A percentile compares a stretch with the other conserved stretches of the same genome.
Conservation (phyloP, 1,284 basidiomycete genomes). For the Puccinia brachypodii region DNA sequence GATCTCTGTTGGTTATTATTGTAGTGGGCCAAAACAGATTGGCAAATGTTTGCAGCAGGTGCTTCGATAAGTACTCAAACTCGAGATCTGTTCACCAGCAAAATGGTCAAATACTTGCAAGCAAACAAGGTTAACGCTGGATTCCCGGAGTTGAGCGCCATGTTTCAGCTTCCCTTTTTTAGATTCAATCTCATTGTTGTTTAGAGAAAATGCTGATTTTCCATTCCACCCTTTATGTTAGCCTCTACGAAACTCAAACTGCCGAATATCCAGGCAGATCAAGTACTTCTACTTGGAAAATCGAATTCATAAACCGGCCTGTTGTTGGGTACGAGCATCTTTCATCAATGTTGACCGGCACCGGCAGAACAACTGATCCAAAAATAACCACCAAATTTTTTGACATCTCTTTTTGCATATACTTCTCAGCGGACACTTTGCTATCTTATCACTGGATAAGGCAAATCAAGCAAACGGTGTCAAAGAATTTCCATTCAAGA, state of each 20-base stretch:
- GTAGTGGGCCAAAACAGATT: conserved; percentile 54
- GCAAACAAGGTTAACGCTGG: conserved; percentile 56
- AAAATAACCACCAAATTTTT: no score
- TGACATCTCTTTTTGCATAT: no score
- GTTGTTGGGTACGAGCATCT: conserved; percentile 53
- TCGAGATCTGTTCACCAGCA: conserved; percentile 55
- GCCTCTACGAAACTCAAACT: conserved; percentile 52
- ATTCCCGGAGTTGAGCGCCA: conserved; percentile 56
- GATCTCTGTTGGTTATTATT: neutral
- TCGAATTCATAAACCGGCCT: conserved; percentile 57
- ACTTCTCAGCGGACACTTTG: conserved; percentile 55
- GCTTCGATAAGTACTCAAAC: conserved; percentile 52
- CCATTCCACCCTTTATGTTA: neutral
- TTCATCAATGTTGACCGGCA: neutral
- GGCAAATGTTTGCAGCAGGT: conserved; percentile 57
- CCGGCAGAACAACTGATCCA: no score
- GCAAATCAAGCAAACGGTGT: conserved; percentile 55
- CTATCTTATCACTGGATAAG: conserved; percentile 56
- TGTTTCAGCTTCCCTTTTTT: no score
- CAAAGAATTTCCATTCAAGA: conserved; percentile 28
- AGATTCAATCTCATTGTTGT: conserved; percentile 50
- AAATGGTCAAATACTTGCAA: conserved; percentile 54
- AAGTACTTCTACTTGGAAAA: conserved; percentile 52
- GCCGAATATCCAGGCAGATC: conserved; percentile 51
- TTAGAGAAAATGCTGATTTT: no score